Conservation (phyloP, 2,329 filamentous ascomycete species). For the Colletotrichum lentis region DNA sequence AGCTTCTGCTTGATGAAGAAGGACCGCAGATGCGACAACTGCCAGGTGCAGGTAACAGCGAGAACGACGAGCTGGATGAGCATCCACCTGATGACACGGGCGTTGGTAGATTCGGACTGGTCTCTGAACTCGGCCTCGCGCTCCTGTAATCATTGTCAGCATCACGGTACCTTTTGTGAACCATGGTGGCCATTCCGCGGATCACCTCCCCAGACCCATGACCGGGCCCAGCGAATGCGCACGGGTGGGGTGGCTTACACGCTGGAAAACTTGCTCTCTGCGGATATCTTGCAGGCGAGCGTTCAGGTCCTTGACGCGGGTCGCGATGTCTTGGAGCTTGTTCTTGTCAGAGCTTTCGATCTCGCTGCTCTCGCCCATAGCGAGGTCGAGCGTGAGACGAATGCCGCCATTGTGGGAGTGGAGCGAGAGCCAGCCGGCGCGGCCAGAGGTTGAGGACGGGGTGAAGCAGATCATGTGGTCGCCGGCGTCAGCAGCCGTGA, state of each 20-base stretch:
- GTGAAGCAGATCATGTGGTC: constrained; percentile 97
- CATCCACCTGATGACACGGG: constrained; percentile 92
- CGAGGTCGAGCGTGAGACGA: constrained; percentile 86
- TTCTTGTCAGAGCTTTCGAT: constrained; percentile 94
- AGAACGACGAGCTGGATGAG: constrained; percentile 87
- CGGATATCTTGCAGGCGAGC: constrained; percentile 85
- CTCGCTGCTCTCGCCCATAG: constrained; percentile 91
- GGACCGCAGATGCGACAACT: constrained; percentile 89
- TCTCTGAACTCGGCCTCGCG: constrained; percentile 98
- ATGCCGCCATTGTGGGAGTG: constrained; percentile 76
- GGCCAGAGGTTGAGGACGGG: constrained; percentile 76
- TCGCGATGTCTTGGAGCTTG: constrained; percentile 89
- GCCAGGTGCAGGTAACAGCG: constrained; percentile 91
- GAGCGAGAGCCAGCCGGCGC: constrained; percentile 75
- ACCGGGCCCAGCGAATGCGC: neutral
- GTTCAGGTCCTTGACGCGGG: constrained; percentile 90
- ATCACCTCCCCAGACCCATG: neutral
- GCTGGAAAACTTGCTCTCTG: constrained; percentile 94
- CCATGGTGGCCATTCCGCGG: neutral
- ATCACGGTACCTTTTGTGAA: neutral
- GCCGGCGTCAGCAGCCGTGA: constrained; percentile 92
- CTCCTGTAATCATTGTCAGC: constrained; percentile 66
- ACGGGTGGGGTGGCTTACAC: constrained; percentile 62
- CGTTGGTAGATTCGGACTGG: constrained; percentile 93
- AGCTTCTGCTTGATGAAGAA: constrained; percentile 99